Evolutionary conservation across 257 asterid species (phyloP).

Genomic region (Solanum piurae): DNA sequence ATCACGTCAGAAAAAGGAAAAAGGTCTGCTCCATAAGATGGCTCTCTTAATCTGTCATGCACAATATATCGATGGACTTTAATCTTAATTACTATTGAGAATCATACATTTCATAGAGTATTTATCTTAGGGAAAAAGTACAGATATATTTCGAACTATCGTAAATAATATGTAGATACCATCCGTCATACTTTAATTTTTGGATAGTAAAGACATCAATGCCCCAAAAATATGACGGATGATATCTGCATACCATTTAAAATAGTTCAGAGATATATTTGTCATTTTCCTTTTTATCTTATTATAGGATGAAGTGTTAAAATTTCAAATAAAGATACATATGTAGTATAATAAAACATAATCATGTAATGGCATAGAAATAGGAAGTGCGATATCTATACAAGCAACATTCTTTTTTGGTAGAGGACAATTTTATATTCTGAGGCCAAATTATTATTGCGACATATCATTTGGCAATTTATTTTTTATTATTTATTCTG

Average conservation of each 20-base stretch:
- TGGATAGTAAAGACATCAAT: rapidly evolving
- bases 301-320: neutral
- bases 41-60: no score
- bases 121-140: no score
- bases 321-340: neutral
- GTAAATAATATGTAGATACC: no score
- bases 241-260: no score
- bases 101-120: no score
- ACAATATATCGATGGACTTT: no score
- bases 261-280: no score
- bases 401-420: neutral
- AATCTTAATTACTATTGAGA: no score
- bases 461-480: neutral
- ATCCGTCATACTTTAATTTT: no score
- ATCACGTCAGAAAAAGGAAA: no score
- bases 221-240: rapidly evolving
- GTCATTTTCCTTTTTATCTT: no score
- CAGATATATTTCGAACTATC: rapidly evolving
- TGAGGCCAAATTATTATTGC: neutral
- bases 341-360: neutral
- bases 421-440: neutral
- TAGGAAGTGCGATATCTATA: neutral
- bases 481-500: neutral
- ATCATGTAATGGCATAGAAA: neutral
- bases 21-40: no score